These are phyloP conservation scores for Crithidia mellificae DNA, from an alignment of 208 protist species.

Conservation along the genomic window DNA sequence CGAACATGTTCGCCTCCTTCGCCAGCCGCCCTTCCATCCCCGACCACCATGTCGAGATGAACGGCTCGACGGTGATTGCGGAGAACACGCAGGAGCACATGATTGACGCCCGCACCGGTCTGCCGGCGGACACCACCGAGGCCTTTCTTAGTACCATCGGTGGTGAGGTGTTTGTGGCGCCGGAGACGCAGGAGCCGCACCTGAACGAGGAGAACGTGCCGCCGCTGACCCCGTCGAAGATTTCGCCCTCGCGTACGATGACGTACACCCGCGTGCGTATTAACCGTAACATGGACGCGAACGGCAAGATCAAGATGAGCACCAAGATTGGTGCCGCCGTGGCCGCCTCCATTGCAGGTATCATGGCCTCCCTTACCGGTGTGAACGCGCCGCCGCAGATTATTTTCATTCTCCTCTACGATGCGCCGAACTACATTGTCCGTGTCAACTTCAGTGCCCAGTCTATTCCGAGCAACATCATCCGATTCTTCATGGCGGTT, in stretches of 20 bases:
- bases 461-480: conserved; percentile 51
- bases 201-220: conserved; percentile 56
- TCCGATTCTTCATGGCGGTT: conserved; percentile 52
- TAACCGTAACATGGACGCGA: conserved; percentile 62
- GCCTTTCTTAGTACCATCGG: conserved; percentile 53
- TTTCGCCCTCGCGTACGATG: conserved; percentile 57
- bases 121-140: conserved; percentile 43
- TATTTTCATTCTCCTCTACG: conserved; percentile 62
- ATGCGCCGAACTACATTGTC: conserved; percentile 65
- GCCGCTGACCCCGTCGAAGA: conserved; percentile 50
- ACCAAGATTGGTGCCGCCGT: conserved; percentile 53
- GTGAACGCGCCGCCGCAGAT: conserved; percentile 63
- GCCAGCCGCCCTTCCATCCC: neutral
- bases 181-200: conserved; percentile 39
- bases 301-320: conserved; percentile 57
- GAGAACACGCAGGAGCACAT: conserved; percentile 14
- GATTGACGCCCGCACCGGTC: conserved; percentile 34
- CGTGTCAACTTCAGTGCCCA: conserved; percentile 64
- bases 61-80: conserved; percentile 13
- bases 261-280: conserved; percentile 65
- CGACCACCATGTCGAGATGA: conserved; percentile 11
- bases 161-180: conserved; percentile 40
- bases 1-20: conserved; percentile 7
- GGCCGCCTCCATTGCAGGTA: conserved; percentile 45
- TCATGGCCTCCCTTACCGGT: conserved; percentile 62